These are phyloP conservation scores for Yamadazyma atmosphaerica DNA, from an alignment of 1,139 yeast genomes.

Conservation along the genomic window DNA sequence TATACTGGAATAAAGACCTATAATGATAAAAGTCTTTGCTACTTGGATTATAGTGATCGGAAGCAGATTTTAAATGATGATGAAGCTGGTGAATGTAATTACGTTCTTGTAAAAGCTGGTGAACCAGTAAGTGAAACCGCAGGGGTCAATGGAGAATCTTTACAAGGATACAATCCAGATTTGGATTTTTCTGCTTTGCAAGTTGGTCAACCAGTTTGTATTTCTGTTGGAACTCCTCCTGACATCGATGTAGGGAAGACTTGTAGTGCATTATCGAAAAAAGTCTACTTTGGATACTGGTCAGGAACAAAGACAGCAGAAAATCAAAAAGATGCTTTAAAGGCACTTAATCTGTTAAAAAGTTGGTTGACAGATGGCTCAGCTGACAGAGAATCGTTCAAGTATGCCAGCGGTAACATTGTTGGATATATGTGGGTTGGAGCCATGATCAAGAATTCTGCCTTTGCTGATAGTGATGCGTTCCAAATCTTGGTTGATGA, in stretches of 20 bases:
- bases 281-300: constrained; percentile 14
- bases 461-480: constrained; percentile 8
- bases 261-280: constrained; percentile 1
- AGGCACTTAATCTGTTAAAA: constrained; percentile 12
- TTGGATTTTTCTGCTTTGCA: constrained; percentile 5
- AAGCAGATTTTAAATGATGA: constrained; percentile 10
- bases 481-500: constrained; percentile 10
- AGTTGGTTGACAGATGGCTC: constrained; percentile 10
- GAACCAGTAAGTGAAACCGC: constrained; percentile 4
- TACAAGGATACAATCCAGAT: constrained; percentile 6
- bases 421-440: constrained; percentile 19
- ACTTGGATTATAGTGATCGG: constrained; percentile 8
- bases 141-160: constrained; percentile 4
- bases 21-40: constrained; percentile 6
- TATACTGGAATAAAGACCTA: constrained; percentile 11
- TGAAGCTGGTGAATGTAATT: constrained; percentile 12
- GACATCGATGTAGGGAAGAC: constrained; percentile 1
- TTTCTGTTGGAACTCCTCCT: constrained; percentile 1
- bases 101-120: constrained; percentile 6
- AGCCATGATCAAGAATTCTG: constrained; percentile 15
- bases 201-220: constrained; percentile 2
- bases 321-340: constrained; percentile 11
- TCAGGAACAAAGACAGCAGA: constrained; percentile 13
- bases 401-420: constrained; percentile 8
- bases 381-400: constrained; percentile 11